Evolutionary conservation across 2,329 filamentous ascomycete species (phyloP).

Genomic region (Parafenestella ontariensis): DNA sequence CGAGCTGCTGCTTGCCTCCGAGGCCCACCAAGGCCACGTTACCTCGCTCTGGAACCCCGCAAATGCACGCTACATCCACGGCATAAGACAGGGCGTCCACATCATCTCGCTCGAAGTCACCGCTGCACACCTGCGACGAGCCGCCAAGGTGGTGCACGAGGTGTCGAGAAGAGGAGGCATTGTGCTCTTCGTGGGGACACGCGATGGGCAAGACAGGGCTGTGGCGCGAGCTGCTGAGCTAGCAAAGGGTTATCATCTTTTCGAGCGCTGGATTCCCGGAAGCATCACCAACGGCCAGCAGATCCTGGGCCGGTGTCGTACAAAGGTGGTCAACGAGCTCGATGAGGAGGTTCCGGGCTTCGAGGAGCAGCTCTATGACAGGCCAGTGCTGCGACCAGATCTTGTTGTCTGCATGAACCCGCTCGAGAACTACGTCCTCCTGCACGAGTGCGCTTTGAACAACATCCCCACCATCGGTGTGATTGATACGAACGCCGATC

Average conservation of each 20-base stretch:
- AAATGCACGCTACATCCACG: slow-evolving; percentile 94
- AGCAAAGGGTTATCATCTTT: slow-evolving; percentile 83
- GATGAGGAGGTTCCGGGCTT: slow-evolving; percentile 72
- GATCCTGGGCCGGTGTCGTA: slow-evolving; percentile 73
- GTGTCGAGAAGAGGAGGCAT: slow-evolving; percentile 83
- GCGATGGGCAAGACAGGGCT: slow-evolving; percentile 78
- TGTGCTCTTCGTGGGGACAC: slow-evolving; percentile 89
- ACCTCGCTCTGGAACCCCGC: slow-evolving; percentile 93
- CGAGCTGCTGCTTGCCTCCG: slow-evolving; percentile 72
- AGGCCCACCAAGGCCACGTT: slow-evolving; percentile 76
- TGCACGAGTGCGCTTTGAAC: slow-evolving; percentile 89
- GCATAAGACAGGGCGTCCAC: slow-evolving; percentile 85
- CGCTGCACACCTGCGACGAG: slow-evolving; percentile 86
- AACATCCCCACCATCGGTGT: slow-evolving; percentile 94
- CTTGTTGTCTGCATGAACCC: slow-evolving; percentile 93
- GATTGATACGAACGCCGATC: slow-evolving; percentile 91
- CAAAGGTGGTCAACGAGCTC: slow-evolving; percentile 78
- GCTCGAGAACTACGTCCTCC: slow-evolving; percentile 84
- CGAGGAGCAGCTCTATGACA: slow-evolving; percentile 67
- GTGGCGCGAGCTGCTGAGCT: slow-evolving; percentile 83
- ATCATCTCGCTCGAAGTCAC: slow-evolving; percentile 92
- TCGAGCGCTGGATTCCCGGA: slow-evolving; percentile 91
- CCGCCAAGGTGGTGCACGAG: slow-evolving; percentile 89
- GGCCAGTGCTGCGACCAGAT: slow-evolving; percentile 79
- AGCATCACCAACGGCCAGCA: slow-evolving; percentile 91